phyloP scores from a whole-genome alignment of 371 early-diverging fungal genomes.

The Basidiobolus heterosporus region DNA sequence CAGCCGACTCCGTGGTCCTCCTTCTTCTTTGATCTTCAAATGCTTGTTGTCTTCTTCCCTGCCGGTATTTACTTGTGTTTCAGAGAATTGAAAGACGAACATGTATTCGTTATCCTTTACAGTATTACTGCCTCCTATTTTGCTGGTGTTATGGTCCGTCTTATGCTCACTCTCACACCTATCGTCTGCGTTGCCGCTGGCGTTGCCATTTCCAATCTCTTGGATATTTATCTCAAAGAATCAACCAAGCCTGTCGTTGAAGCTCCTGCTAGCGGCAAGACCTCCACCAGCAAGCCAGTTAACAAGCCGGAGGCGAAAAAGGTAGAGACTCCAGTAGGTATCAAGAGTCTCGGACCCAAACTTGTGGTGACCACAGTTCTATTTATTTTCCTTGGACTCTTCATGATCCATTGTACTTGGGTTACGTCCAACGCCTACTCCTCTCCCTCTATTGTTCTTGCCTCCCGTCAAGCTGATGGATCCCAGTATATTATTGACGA shows the following conservation, averaged over 20 bases:
- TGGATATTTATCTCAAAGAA: constrained; percentile 57
- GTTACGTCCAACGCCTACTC: constrained; percentile 95
- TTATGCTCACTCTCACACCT: constrained; percentile 94
- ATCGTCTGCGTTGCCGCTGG: constrained; percentile 90
- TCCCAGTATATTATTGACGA: constrained; percentile 92
- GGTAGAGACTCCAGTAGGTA: constrained; percentile 6
- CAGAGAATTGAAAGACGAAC: constrained; percentile 77
- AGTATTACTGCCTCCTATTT: constrained; percentile 91
- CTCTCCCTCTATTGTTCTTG: constrained; percentile 96
- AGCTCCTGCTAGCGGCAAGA: constrained; percentile 6
- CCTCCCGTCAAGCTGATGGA: constrained; percentile 70
- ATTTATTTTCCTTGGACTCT: constrained; percentile 50
- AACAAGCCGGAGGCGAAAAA: constrained; percentile 12
- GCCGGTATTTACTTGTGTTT: constrained; percentile 94
- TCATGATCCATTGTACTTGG: constrained; percentile 95
- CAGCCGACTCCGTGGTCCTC: constrained; percentile 98
- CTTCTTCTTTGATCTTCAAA: constrained; percentile 93
- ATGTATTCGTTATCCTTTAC: constrained; percentile 93
- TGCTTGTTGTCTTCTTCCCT: constrained; percentile 86
- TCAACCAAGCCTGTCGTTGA: constrained; percentile 2
- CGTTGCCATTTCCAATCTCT: constrained; percentile 68
- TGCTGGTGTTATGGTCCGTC: constrained; percentile 98
- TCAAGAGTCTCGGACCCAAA: constrained; percentile 13
- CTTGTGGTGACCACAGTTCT: constrained; percentile 32
- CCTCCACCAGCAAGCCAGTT: constrained; percentile 8